These are phyloP conservation scores for Sphaerobolus stellatus DNA, from an alignment of 1,284 basidiomycete genomes.

Conservation along the genomic window DNA sequence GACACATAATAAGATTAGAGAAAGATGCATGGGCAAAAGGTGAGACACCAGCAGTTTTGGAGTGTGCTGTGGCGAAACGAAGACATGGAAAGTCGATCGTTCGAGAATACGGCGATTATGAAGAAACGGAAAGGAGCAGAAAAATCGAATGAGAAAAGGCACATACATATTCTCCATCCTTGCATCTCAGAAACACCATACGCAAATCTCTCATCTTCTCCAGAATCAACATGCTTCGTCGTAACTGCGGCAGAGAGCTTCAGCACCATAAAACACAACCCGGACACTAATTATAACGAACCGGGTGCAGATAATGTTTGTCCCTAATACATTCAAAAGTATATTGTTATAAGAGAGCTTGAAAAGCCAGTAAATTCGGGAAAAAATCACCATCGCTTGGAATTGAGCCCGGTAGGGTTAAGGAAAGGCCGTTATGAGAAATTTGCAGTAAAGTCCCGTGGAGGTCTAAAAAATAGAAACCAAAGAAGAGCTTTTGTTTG, in stretches of 20 bases:
- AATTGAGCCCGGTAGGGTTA: neutral
- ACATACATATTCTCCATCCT: slow-evolving; percentile 97
- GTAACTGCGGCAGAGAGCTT: slow-evolving; percentile 51
- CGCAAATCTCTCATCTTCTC: slow-evolving; percentile 74
- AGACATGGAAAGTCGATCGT: neutral
- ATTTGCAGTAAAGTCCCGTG: neutral
- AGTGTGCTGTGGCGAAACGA: neutral
- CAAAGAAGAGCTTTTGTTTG: neutral
- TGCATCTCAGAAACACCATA: slow-evolving; percentile 97
- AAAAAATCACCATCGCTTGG: neutral
- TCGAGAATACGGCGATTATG: neutral
- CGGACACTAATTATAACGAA: slow-evolving; percentile 24
- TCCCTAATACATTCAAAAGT: slow-evolving; percentile 43
- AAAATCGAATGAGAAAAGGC: slow-evolving; percentile 2
- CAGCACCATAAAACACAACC: slow-evolving; percentile 9
- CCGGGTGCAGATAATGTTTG: slow-evolving; percentile 73
- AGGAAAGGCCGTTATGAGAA: neutral
- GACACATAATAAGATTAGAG: slow-evolving; percentile 10
- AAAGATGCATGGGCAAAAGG: slow-evolving; percentile 1
- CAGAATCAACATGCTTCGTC: slow-evolving; percentile 80
- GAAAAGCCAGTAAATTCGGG: neutral
- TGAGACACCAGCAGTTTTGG: slow-evolving; percentile 7
- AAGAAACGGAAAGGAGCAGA: slow-evolving; percentile 6
- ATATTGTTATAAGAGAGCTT: neutral
- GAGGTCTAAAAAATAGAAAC: neutral